These are phyloP conservation scores for Phytophthora multivora DNA, from an alignment of 352 stramenopile genomes.

Conservation along the genomic window DNA sequence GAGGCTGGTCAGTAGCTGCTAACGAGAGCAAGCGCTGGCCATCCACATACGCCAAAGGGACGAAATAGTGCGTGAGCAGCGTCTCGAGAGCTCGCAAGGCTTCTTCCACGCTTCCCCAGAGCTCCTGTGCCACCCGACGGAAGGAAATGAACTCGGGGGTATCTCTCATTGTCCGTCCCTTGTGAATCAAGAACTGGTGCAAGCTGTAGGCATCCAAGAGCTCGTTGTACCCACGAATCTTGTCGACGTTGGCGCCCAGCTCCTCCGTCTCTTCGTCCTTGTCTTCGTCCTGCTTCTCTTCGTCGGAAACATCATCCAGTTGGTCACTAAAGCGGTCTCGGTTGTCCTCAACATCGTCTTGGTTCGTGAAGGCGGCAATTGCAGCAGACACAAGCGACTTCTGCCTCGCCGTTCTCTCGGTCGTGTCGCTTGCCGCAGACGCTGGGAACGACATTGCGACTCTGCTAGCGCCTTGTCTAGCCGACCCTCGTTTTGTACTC, in stretches of 20 bases:
- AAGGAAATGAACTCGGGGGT: conserved; percentile 91
- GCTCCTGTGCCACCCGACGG: conserved; percentile 69
- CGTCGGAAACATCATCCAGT: conserved; percentile 21
- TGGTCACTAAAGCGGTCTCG: conserved; percentile 18
- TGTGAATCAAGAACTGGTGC: conserved; percentile 91
- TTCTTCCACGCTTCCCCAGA: conserved; percentile 83
- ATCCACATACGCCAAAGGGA: conserved; percentile 88
- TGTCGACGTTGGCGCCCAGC: conserved; percentile 72
- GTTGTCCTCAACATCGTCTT: conserved; percentile 25
- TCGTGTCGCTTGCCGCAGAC: conserved; percentile 6
- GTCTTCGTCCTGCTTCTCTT: conserved; percentile 17
- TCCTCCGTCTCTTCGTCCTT: conserved; percentile 58
- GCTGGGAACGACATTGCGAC: conserved; percentile 39
- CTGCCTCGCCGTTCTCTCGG: conserved; percentile 12
- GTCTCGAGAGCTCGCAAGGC: conserved; percentile 74
- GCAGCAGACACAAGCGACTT: conserved; percentile 20
- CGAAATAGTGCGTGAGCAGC: conserved; percentile 81
- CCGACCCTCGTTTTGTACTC: conserved; percentile 14
- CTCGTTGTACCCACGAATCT: conserved; percentile 83
- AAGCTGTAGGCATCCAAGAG: conserved; percentile 81
- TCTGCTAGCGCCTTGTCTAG: conserved; percentile 21
- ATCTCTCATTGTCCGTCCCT: conserved; percentile 76
- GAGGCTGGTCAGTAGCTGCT: conserved; percentile 60
- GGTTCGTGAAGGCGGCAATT: conserved; percentile 38
- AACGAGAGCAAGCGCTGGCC: conserved; percentile 78